A percentile compares a stretch with the other conserved stretches of the same genome.
Evolutionary conservation across 2,329 filamentous ascomycete species (phyloP).

Genomic region (Pestalotiopsis sp.): DNA sequence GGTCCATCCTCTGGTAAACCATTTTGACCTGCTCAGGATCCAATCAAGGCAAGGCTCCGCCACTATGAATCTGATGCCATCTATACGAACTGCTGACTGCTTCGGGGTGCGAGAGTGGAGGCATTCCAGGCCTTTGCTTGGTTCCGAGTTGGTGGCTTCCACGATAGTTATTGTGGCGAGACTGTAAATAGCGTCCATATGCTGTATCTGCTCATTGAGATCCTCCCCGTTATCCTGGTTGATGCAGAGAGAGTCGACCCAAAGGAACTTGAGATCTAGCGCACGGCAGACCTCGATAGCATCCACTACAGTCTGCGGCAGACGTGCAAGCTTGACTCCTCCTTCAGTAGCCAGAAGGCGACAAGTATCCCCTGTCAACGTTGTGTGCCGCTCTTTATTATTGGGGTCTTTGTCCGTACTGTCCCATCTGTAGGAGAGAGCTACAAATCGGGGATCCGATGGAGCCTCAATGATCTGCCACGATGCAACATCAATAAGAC

Average conservation of each 20-base stretch:
- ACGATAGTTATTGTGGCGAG: background rate
- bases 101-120: background rate
- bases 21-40: background rate
- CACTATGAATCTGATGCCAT: background rate
- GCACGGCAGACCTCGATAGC: background rate
- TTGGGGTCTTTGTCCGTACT: background rate
- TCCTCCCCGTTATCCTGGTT: background rate
- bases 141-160: background rate
- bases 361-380: background rate
- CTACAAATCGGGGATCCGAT: background rate
- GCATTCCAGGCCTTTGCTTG: background rate
- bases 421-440: background rate
- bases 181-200: background rate
- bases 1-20: background rate
- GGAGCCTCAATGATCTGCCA: background rate
- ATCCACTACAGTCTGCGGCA: background rate
- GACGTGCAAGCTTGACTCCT: background rate
- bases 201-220: background rate
- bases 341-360: background rate
- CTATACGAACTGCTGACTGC: background rate
- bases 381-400: background rate
- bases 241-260: background rate
- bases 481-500: background rate
- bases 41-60: background rate
- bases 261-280: background rate